phyloP scores from a whole-genome alignment of 2,329 filamentous ascomycete genomes.

The Boeremia lycopersici region DNA sequence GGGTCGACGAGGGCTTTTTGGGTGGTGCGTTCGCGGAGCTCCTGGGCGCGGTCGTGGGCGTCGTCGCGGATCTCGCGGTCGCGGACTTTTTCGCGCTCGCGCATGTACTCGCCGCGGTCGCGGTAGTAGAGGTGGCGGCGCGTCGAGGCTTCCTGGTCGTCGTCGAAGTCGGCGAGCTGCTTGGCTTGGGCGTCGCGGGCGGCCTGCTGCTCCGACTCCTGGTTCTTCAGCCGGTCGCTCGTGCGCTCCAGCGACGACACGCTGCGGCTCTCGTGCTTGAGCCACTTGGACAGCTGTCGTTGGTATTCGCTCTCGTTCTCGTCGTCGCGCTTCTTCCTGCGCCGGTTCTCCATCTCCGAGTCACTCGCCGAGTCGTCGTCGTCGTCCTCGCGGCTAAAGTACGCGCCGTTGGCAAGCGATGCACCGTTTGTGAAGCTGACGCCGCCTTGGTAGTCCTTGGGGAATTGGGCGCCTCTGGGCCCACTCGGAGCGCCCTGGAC shows the following conservation, averaged over 20 bases:
- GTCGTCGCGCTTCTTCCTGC: constrained; percentile 70
- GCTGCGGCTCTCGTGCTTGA: constrained; percentile 83
- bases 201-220: constrained; percentile 68
- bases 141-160: constrained; percentile 77
- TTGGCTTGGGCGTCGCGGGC: constrained; percentile 72
- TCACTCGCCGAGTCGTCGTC: constrained; percentile 89
- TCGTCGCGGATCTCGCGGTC: constrained; percentile 77
- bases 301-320: constrained; percentile 82
- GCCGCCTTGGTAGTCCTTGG: constrained; percentile 75
- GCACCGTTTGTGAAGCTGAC: constrained; percentile 84
- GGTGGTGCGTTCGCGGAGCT: constrained; percentile 74
- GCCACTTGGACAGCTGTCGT: constrained; percentile 88
- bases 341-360: constrained; percentile 77
- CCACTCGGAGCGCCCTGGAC: constrained; percentile 77
- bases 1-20: constrained; percentile 76
- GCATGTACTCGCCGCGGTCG: constrained; percentile 82
- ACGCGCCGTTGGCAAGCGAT: constrained; percentile 62
- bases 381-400: constrained; percentile 74
- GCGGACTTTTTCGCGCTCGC: constrained; percentile 76
- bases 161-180: constrained; percentile 81
- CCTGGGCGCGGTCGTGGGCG: constrained; percentile 78
- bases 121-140: constrained; percentile 84
- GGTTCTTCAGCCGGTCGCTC: constrained; percentile 76
- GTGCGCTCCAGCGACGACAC: constrained; percentile 87
- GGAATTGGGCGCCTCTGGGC: constrained; percentile 69